These are phyloP conservation scores for Pilasporangium apinafurcum DNA, from an alignment of 352 stramenopile genomes.

Conservation along the genomic window DNA sequence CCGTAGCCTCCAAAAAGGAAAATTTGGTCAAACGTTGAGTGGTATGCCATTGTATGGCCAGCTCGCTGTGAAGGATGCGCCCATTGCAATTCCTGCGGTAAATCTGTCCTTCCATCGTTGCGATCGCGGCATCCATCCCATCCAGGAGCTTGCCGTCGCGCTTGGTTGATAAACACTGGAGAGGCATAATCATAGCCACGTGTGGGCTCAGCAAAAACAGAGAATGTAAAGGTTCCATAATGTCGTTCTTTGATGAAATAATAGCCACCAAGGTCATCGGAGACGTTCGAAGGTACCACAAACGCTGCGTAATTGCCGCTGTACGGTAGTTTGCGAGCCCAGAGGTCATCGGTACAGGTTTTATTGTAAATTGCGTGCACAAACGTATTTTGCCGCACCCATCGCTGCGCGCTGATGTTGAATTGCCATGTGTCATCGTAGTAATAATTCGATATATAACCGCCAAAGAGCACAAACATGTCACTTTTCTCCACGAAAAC, in stretches of 20 bases:
- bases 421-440: slow-evolving; percentile 96
- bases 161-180: slow-evolving; percentile 86
- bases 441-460: slow-evolving; percentile 91
- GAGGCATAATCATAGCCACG: slow-evolving; percentile 48
- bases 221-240: slow-evolving; percentile 76
- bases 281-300: slow-evolving; percentile 13
- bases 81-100: slow-evolving; percentile 72
- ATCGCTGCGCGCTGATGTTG: slow-evolving; percentile 89
- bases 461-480: slow-evolving; percentile 90
- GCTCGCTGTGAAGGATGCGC: slow-evolving; percentile 79
- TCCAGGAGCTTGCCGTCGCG: slow-evolving; percentile 83
- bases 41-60: slow-evolving; percentile 84
- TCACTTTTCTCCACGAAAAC: slow-evolving; percentile 61
- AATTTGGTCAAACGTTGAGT: slow-evolving; percentile 50
- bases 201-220: slow-evolving; percentile 88
- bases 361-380: slow-evolving; percentile 88
- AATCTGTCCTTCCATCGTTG: slow-evolving; percentile 52
- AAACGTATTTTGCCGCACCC: slow-evolving; percentile 87
- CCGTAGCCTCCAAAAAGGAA: slow-evolving; percentile 89
- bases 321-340: slow-evolving; percentile 35
- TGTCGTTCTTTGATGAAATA: slow-evolving; percentile 66
- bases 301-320: slow-evolving; percentile 75
- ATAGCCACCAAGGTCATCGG: slow-evolving; percentile 39
- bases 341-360: slow-evolving; percentile 90
- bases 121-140: slow-evolving; percentile 95